phyloP scores from a whole-genome alignment of 805 yeast genomes.

The Brettanomyces bruxellensis region DNA sequence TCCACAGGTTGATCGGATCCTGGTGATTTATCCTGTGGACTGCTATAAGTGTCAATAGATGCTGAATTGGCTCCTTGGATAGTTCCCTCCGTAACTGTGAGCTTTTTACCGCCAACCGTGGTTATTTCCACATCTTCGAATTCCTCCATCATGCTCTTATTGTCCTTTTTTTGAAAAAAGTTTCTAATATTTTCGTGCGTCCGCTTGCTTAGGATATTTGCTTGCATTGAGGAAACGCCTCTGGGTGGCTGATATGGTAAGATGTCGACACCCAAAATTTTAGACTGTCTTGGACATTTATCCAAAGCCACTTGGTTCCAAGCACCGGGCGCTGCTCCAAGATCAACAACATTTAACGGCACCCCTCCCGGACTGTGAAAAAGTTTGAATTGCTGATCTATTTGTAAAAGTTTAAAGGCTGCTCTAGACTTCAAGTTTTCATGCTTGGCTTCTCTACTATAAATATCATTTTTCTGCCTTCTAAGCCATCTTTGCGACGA shows the following conservation, averaged over 20 bases:
- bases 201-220: conserved; percentile 62
- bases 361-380: conserved; percentile 25
- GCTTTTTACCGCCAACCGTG: conserved; percentile 3
- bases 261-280: conserved; percentile 75
- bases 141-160: conserved; percentile 4
- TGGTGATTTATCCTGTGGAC: conserved; percentile 3
- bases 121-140: conserved; percentile 11
- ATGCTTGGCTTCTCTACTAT: conserved; percentile 55
- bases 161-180: conserved; percentile 31
- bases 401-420: conserved; percentile 76
- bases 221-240: conserved; percentile 79
- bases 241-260: conserved; percentile 69
- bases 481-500: conserved; percentile 69
- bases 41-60: conserved; percentile 6
- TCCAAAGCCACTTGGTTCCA: conserved; percentile 82
- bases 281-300: conserved; percentile 39
- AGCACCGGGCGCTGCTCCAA: conserved; percentile 92
- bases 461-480: conserved; percentile 59
- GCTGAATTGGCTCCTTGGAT: conserved; percentile 10
- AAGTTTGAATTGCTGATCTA: conserved; percentile 54
- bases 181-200: conserved; percentile 52
- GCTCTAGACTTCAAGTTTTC: conserved; percentile 73
- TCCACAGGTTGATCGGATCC: conserved; percentile 1
- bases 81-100: conserved; percentile 6
- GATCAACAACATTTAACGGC: conserved; percentile 51